Evolutionary conservation across 2,329 filamentous ascomycete genomes (phyloP).

Genomic region (Botrytis deweyae): DNA sequence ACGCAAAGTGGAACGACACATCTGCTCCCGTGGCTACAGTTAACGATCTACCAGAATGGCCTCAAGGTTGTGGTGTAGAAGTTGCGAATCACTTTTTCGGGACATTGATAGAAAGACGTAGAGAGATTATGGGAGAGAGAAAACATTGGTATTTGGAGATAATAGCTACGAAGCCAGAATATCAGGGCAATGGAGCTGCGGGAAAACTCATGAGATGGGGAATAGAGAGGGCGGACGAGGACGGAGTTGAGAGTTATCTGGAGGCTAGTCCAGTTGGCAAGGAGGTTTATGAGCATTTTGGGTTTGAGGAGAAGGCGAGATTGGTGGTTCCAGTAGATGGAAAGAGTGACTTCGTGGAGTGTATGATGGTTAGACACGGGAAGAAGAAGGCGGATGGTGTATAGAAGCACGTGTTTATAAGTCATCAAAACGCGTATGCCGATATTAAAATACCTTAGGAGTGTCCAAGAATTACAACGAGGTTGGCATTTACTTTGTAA

Average conservation of each 20-base stretch:
- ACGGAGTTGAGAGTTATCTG: conserved; percentile 47
- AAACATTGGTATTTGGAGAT: conserved; percentile 52
- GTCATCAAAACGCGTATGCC: not conserved
- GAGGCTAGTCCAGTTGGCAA: conserved; percentile 51
- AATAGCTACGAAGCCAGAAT: conserved; percentile 45
- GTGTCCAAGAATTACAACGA: not conserved
- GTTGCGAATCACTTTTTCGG: conserved; percentile 46
- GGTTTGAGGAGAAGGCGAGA: conserved; percentile 46
- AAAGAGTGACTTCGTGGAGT: conserved; percentile 35
- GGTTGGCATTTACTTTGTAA: not conserved
- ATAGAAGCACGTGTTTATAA: not conserved
- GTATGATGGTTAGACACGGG: conserved; percentile 33
- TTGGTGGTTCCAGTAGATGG: conserved; percentile 44
- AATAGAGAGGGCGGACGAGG: conserved; percentile 46
- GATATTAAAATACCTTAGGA: no score
- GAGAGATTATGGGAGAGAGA: conserved; percentile 43
- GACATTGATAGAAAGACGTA: conserved; percentile 41
- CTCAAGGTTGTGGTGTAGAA: conserved; percentile 41
- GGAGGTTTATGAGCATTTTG: conserved; percentile 49
- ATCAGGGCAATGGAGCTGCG: conserved; percentile 49
- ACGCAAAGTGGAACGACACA: conserved; percentile 49
- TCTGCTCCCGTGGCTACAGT: conserved; percentile 28
- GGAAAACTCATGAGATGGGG: conserved; percentile 50
- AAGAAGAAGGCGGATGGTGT: not conserved
- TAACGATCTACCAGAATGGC: conserved; percentile 42